Evolutionary conservation across 306 rosid genomes (phyloP), one percentile per base, ranked within the genome.

Genomic region (Begonia masoniana): DNA sequence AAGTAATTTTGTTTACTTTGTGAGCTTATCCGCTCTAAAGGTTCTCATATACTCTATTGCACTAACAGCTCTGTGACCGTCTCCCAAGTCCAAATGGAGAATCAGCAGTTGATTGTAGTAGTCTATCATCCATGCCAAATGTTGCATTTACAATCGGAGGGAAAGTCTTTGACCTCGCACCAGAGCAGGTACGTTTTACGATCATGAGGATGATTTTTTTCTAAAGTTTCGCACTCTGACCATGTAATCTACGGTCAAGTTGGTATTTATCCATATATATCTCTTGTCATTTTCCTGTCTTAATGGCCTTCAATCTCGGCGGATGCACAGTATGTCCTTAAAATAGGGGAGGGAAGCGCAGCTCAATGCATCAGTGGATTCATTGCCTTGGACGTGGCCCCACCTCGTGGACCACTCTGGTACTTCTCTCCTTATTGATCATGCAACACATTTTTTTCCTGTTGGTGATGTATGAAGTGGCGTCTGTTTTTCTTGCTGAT

Each of bases 21-120:
- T 21, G 39, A 31, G 39, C 39, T 31, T 31, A 31, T 31, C 9
- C 39, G 9, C 39, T 31, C 39, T 31, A 31, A 31, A 31, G 39
- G 9, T 31, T 31, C 39, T 31, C 39, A 31, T 31, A 6, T 31
- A 0, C 8, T 31, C 39, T 31, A 31, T 31, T 31, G 50, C 31
- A 14, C 31, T 15, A 66, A 79, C 72, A 82, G 89, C 84, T 82
- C 36, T 82, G 89, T 61, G 84, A 75, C 10, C 74, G 75, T 54
- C 51, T 78, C 41, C 89, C 89, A 14, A 82, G 85, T 66, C 82
- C 89, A 59, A 82, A 78, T 79, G 89, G 89, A 43, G 89, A 82
- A 60, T 82, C 85, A 19, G 60, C 81, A 47, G 76, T 78, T 26
- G 89, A 82, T 52, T 82, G 89, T 73, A 61, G 41, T 13, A 45